A percentile compares a stretch with the other conserved stretches of the same genome.
Evolutionary conservation across 2,329 filamentous ascomycete species (phyloP).

Genomic region (Chrysoporthe deuterocubensis): DNA sequence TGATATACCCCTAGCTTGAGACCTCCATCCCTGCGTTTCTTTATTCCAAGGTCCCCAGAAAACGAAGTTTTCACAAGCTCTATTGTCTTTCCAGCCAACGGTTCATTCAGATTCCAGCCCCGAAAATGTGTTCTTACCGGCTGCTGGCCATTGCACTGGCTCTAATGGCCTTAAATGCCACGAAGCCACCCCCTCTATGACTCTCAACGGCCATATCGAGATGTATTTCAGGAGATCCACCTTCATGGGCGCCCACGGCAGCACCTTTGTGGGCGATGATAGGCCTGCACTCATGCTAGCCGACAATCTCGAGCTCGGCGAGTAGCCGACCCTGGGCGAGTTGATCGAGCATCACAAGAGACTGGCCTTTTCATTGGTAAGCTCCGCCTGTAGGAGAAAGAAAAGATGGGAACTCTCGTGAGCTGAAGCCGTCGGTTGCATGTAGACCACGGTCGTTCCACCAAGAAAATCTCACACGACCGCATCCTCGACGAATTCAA

Average conservation of each 20-base stretch:
- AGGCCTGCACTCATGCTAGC: conserved; percentile 35
- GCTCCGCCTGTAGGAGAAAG: background rate
- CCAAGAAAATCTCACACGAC: background rate
- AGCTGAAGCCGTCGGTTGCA: background rate
- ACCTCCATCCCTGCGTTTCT: no score
- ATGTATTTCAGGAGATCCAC: conserved; percentile 62
- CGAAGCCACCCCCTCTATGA: conserved; percentile 29
- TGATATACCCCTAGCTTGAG: no score
- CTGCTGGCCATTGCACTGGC: background rate
- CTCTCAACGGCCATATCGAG: conserved; percentile 61
- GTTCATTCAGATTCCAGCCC: background rate
- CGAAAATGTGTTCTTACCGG: background rate
- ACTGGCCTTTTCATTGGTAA: background rate
- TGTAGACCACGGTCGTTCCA: background rate
- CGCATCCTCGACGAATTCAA: background rate
- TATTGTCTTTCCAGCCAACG: background rate
- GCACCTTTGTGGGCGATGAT: conserved; percentile 62
- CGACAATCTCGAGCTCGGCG: no score
- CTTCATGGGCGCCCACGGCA: conserved; percentile 67
- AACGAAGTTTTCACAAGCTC: no score
- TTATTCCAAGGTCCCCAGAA: no score
- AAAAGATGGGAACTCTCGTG: background rate
- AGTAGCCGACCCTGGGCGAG: no score
- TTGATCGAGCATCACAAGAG: no score
- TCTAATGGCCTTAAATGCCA: background rate